Base-by-base conservation (phyloP, 192 early-diverging fungal species). In the Coemansia sp. region DNA sequence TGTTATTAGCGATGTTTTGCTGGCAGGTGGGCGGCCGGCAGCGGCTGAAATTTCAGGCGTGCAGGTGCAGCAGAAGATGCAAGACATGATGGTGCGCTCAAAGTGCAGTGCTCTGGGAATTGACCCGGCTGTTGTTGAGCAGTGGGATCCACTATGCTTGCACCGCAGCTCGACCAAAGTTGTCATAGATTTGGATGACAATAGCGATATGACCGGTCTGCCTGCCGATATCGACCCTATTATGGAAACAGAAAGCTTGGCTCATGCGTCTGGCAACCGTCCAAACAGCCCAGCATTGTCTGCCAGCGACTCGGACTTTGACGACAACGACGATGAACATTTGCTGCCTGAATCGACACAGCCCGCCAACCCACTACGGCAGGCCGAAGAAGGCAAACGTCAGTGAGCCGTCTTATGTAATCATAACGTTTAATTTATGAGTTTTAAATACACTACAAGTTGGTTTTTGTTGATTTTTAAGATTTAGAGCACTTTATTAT, bases 101-200 rank as follows among this genome's bases (percentile, higher is more conserved):
- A 39, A 61, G n/a, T 79, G 76, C 53, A 37, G 47, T 6, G 41
- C 43, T 3, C 21, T 72, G 37, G 76, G 76, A 2, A 73, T 79
- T 17, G 71, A 79, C n/a, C 71, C 76, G 0, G 19, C 17, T 8
- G 37, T 79, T 9, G 17, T 79, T 3, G 23, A 63, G 17, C 31
- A 64, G 9, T 79, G 76, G 70, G 76, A 79, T 50, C 76, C 71
- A 0, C 68, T 54, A 0, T 67, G 71, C 0, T 19, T 79, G 22
- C 76, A 79, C 22, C 53, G 58, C 5, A 58, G 63, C 22, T 26
- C 31, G 17, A 62, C 62, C 38, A n/a, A 27, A 0, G 12, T 29
- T 4, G 39, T 22, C 31, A 9, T 22, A 1, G 21, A 12, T 9
- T 16, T 23, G 9, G 53, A 53, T 11, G 51, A 21, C 14, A 53